Conservation (phyloP, 768 basidiomycete genomes). For the Botryobasidium botryosum region DNA sequence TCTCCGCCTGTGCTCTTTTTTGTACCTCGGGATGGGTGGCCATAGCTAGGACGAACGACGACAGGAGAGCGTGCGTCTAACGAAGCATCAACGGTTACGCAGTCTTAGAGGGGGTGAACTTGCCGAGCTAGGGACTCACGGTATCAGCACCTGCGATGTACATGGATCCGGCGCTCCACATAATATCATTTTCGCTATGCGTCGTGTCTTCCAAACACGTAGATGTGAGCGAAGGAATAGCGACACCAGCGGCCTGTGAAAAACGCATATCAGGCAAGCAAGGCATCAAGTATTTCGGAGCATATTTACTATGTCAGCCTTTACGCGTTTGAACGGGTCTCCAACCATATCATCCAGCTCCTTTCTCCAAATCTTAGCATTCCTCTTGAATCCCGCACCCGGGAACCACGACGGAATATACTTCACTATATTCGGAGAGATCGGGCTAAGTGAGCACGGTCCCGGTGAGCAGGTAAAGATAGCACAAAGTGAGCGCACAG, state of each 20-base stretch:
- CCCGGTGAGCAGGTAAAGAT: background rate
- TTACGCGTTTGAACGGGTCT: no score
- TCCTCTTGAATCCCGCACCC: slow-evolving; percentile 11
- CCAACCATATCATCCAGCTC: no score
- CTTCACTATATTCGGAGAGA: background rate
- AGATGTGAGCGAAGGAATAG: slow-evolving; percentile 1
- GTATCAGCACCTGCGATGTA: background rate
- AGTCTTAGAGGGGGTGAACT: no score
- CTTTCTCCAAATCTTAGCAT: background rate
- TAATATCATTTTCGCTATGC: background rate
- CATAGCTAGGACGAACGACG: slow-evolving; percentile 21
- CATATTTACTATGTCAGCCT: no score
- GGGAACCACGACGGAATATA: slow-evolving; percentile 16
- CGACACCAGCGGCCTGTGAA: background rate
- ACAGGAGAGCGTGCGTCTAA: slow-evolving; percentile 13
- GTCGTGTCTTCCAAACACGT: background rate
- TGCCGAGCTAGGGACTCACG: no score
- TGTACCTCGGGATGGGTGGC: slow-evolving; percentile 25
- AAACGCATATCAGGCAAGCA: no score
- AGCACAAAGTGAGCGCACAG: no score
- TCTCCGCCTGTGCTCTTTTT: slow-evolving; percentile 23
- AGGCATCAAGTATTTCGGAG: no score
- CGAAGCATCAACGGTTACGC: no score
- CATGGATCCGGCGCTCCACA: background rate
- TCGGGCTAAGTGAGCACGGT: no score